Evolutionary conservation across 257 asterid genomes (phyloP).

Genomic region (Gardenia jasminoides): DNA sequence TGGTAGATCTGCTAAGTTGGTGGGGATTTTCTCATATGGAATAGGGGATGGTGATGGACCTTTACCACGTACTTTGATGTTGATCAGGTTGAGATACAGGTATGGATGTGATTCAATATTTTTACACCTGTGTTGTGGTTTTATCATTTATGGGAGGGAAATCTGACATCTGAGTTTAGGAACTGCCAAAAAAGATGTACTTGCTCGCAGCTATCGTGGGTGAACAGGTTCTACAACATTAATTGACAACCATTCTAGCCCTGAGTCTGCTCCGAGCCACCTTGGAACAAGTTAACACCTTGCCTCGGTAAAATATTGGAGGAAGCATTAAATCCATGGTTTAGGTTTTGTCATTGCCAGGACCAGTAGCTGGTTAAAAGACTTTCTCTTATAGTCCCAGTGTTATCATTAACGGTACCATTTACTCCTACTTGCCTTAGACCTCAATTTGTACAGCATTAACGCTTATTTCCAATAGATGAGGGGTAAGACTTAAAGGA

Average conservation of each 20-base stretch:
- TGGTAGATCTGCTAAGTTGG: slow-evolving; percentile 59
- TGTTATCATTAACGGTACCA: neutral
- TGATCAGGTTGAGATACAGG: neutral
- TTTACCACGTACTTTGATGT: neutral
- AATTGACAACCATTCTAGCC: no score
- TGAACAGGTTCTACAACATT: no score
- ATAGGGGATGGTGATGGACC: slow-evolving; percentile 15
- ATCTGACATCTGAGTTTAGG: neutral
- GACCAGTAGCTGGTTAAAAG: neutral
- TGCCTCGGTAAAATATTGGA: neutral
- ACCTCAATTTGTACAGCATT: neutral
- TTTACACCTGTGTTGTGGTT: neutral
- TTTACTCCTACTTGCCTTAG: neutral
- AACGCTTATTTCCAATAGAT: no score
- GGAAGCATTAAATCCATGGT: neutral
- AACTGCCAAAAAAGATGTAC: no score
- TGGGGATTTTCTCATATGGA: slow-evolving; percentile 15
- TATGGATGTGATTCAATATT: neutral
- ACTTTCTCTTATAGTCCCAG: neutral
- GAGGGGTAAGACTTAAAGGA: no score
- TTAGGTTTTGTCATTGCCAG: neutral
- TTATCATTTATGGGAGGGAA: neutral
- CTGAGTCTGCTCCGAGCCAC: no score
- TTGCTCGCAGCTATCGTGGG: no score
- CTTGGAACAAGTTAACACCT: no score